These are phyloP conservation scores for Paraleonurus japonicus DNA, from an alignment of 257 asterid genomes.

Conservation along the genomic window DNA sequence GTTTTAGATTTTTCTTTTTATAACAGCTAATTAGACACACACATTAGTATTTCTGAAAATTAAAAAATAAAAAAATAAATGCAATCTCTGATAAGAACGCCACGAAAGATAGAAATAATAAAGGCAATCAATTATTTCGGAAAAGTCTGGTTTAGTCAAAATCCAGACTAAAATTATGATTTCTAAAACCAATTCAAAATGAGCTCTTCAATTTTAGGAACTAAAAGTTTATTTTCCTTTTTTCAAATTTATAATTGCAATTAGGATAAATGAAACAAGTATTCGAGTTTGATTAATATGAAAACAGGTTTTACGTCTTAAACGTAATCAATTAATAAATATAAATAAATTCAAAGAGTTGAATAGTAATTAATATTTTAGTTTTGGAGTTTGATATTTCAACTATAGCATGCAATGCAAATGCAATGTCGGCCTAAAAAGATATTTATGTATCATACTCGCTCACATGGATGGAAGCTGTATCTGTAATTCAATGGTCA, in stretches of 20 bases:
- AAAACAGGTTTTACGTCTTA: too few species aligned
- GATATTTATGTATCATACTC: neutral
- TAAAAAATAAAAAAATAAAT: too few species aligned
- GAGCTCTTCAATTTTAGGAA: too few species aligned
- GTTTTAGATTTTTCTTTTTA: too few species aligned
- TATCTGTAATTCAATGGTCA: constrained; percentile 25
- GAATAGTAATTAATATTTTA: neutral
- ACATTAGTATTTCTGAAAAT: too few species aligned
- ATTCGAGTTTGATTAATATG: too few species aligned
- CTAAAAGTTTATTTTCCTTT: too few species aligned
- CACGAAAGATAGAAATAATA: neutral
- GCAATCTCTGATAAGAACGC: neutral
- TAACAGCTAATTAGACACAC: too few species aligned
- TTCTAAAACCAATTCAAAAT: too few species aligned
- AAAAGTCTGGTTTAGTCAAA: neutral
- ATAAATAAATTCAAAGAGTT: neutral
- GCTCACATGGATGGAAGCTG: constrained; percentile 1
- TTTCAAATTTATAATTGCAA: too few species aligned
- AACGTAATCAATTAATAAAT: neutral
- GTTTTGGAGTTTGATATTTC: neutral
- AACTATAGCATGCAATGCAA: neutral
- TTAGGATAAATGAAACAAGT: too few species aligned
- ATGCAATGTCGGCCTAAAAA: constrained; percentile 4
- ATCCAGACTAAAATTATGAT: too few species aligned
- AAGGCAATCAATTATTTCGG: neutral